Evolutionary conservation across 148 eudicot genomes (phyloP).

Genomic region (Cornus kousa): DNA sequence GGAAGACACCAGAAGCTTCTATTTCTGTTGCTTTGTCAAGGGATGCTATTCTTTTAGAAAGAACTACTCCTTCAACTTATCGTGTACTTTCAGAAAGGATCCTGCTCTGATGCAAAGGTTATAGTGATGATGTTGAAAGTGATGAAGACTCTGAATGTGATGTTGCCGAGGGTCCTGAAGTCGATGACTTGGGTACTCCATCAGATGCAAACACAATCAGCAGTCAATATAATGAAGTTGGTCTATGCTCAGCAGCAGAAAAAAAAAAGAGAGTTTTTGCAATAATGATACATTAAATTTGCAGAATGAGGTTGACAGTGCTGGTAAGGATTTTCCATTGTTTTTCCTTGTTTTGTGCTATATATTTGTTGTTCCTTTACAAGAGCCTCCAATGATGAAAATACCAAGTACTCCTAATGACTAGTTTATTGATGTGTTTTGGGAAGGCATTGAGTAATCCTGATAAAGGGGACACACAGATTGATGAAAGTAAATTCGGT

Average conservation of each 20-base stretch:
- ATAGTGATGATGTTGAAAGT: conserved; percentile 52
- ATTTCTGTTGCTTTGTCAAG: conserved; percentile 68
- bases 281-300: conserved; percentile 14
- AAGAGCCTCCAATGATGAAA: neutral
- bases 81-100: conserved; percentile 55
- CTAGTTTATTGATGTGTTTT: conserved; percentile 12
- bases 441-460: conserved; percentile 18
- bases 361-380: neutral
- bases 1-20: conserved; percentile 69
- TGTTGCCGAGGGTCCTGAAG: conserved; percentile 52
- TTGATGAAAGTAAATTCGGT: conserved; percentile 53
- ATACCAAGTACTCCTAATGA: conserved; percentile 20
- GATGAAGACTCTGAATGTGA: conserved; percentile 56
- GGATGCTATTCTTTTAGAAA: conserved; percentile 58
- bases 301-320: conserved; percentile 17
- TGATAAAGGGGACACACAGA: conserved; percentile 40
- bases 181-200: conserved; percentile 40
- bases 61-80: conserved; percentile 62
- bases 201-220: conserved; percentile 25
- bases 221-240: conserved; percentile 19
- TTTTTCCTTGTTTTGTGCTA: neutral
- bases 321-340: conserved; percentile 23
- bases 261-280: conserved; percentile 22
- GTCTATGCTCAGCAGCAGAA: conserved; percentile 25
- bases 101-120: conserved; percentile 60